These are phyloP conservation scores for Choiromyces venosus DNA, from an alignment of 495 filamentous ascomycete species.

Conservation along the genomic window DNA sequence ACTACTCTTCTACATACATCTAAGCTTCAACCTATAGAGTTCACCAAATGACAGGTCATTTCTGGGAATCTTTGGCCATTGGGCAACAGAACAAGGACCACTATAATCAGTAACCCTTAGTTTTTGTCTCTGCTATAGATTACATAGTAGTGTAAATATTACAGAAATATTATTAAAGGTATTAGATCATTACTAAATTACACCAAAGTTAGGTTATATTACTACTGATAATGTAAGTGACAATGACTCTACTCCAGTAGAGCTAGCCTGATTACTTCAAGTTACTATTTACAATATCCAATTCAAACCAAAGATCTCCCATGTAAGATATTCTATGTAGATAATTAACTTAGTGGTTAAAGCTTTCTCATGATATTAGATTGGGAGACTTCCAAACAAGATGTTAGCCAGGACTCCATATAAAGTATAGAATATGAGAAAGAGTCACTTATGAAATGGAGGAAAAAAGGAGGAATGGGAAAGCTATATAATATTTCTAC, in stretches of 20 bases:
- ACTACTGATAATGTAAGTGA: not conserved
- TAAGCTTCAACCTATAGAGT: conserved; percentile 6
- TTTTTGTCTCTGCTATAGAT: not conserved
- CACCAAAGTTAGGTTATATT: not conserved
- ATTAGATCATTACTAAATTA: not conserved
- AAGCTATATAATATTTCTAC: not conserved
- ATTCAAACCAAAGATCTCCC: not conserved
- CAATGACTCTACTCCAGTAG: not conserved
- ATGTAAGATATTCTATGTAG: not conserved
- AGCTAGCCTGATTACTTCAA: not conserved
- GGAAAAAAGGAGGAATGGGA: not conserved
- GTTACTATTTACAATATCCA: too few relatives aligned
- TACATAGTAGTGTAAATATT: not conserved
- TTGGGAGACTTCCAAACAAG: not conserved
- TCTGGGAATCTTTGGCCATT: not conserved
- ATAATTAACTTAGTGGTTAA: conserved; percentile 1
- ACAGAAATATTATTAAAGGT: not conserved
- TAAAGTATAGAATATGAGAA: not conserved
- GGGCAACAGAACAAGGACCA: not conserved
- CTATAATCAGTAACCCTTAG: not conserved
- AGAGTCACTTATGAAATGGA: not conserved
- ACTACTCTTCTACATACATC: not conserved
- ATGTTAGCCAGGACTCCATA: not conserved
- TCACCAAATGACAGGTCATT: not conserved
- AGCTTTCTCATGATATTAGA: not conserved